These are phyloP conservation scores for Penicillium occitanis DNA, from an alignment of 2,329 filamentous ascomycete genomes.

Conservation along the genomic window DNA sequence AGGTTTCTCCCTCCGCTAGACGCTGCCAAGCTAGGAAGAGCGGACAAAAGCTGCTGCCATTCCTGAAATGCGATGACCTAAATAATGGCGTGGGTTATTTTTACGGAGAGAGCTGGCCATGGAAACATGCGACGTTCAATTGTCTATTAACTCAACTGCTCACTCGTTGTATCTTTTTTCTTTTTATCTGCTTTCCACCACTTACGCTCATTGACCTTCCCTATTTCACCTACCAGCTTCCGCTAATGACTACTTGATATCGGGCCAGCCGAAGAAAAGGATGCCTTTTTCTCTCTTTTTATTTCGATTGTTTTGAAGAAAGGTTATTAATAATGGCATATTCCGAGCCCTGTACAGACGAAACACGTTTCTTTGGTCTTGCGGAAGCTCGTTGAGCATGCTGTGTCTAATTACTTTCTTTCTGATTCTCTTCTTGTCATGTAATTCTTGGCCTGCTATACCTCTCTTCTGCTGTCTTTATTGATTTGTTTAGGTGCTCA, in stretches of 20 bases:
- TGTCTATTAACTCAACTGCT: conserved; percentile 22
- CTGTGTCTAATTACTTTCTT: conserved; percentile 31
- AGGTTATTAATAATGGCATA: conserved; percentile 28
- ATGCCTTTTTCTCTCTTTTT: conserved; percentile 18
- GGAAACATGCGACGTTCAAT: conserved; percentile 21
- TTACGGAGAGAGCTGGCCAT: conserved; percentile 18
- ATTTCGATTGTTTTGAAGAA: conserved; percentile 19
- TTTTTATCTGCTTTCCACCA: conserved; percentile 22
- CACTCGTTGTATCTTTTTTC: conserved; percentile 25
- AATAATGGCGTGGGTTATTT: conserved; percentile 22
- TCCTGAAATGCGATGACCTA: conserved; percentile 20
- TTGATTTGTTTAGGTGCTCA: conserved; percentile 24
- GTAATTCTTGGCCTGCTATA: conserved; percentile 41
- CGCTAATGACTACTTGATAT: conserved; percentile 35
- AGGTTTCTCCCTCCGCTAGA: conserved; percentile 96
- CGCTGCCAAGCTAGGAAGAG: conserved; percentile 6
- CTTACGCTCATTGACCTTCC: conserved; percentile 35
- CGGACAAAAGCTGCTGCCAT: conserved; percentile 20
- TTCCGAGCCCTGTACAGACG: conserved; percentile 26
- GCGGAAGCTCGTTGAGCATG: conserved; percentile 16
- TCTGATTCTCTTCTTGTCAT: conserved; percentile 39
- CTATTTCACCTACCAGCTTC: conserved; percentile 32
- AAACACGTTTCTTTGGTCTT: conserved; percentile 22
- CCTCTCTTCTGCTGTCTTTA: conserved; percentile 32
- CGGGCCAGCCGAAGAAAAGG: conserved; percentile 30